Base-by-base conservation (phyloP, 306 rosid genomes). In the Hylodesmum podocarpum region DNA sequence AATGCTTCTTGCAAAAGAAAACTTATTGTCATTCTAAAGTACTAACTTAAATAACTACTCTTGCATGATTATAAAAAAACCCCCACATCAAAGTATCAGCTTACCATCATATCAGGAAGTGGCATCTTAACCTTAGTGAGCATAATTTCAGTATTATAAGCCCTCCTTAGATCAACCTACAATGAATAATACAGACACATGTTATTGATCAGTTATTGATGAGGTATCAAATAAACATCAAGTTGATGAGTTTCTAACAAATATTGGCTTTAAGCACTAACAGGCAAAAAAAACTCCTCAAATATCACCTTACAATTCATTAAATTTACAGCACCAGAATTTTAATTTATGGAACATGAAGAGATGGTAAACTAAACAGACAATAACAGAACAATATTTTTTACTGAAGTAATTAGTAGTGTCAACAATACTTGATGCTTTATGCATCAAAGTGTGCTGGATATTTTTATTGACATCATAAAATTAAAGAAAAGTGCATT, bases 111-210 rank as follows among this genome's bases (percentile, higher is more conserved):
- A 76, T 96, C 99, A 77, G 99, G 82, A 77, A 96, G 99, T 22
- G 98, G 97, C 97, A 96, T 96, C 94, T 93, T 92, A 83, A 96
- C 94, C 93, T 96, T 92, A 53, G 99, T 92, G 77, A 96, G 99
- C 99, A 96, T 96, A 82, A 96, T 96, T 88, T 96, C 99, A 70
- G 97, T 89, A 82, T 96, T 96, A 73, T 96, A 87, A 49, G 98
- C 98, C 89, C 99, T 89, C 87, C 97, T 92, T 53, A 96, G 88
- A 75, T 96, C 99, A 85, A 96, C 64, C 99, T 96, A 83, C 84
- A 84, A 70, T 47, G 69, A 63, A 65, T 34, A 63, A 82, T 6
- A 83, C 28, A 72, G 63, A 73, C 7, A 77, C 21, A 70, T 73
- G 54, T 57, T 46, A 57, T 27, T 34, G 33, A 55, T 47, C 58